These are phyloP conservation scores for Begonia peltatifolia DNA, from an alignment of 306 rosid species.

Conservation along the genomic window DNA sequence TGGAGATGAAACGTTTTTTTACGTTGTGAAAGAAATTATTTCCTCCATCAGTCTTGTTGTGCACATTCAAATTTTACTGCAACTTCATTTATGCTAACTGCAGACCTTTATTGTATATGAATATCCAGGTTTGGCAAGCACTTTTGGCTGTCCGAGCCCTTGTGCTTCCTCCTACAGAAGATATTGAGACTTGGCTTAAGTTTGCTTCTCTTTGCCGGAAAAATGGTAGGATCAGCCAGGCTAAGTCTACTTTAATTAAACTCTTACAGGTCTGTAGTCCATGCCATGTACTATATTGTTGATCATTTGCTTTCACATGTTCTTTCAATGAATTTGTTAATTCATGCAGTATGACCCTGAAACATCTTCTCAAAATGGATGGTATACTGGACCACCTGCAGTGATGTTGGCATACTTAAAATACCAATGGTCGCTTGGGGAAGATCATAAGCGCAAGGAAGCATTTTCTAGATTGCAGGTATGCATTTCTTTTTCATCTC, in stretches of 20 bases:
- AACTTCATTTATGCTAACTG: no score
- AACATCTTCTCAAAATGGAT: conserved; percentile 54
- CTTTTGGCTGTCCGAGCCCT: conserved; percentile 80
- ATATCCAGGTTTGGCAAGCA: conserved; percentile 72
- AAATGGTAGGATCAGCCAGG: conserved; percentile 72
- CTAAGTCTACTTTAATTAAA: conserved; percentile 81
- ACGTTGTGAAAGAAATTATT: no score
- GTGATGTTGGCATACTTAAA: conserved; percentile 90
- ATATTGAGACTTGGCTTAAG: conserved; percentile 88
- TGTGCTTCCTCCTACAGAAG: conserved; percentile 89
- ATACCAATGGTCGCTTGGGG: conserved; percentile 95
- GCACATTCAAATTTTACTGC: no score
- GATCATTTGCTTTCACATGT: conserved; percentile 1
- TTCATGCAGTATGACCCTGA: conserved; percentile 77
- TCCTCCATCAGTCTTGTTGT: no score
- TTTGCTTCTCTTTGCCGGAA: conserved; percentile 84
- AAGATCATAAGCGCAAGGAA: conserved; percentile 89
- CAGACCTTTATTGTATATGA: neutral
- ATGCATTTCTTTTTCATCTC: conserved; percentile 6
- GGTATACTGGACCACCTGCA: conserved; percentile 78
- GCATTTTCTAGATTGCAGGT: conserved; percentile 91
- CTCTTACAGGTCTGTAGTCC: conserved; percentile 64
- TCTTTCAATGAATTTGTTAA: conserved; percentile 9
- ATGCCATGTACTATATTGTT: conserved; percentile 7
- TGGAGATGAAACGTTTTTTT: no score